These are phyloP conservation scores for Kodamaea kaohsiungensis DNA, from an alignment of 805 yeast genomes.

Conservation along the genomic window DNA sequence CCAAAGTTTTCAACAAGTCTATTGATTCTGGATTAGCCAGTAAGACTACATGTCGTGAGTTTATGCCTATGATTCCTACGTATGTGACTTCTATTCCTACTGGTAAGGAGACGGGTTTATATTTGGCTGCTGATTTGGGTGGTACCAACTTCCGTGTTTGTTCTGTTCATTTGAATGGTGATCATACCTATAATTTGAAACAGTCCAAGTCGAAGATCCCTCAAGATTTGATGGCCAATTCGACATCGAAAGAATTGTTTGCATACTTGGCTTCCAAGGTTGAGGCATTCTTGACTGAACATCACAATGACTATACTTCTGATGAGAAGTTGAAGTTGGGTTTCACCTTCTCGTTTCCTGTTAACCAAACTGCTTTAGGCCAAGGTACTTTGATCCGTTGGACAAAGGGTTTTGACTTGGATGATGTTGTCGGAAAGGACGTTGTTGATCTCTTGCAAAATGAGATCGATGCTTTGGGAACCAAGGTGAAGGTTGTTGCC, in stretches of 20 bases:
- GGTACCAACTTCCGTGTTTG: slow-evolving; percentile 97
- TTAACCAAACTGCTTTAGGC: slow-evolving; percentile 77
- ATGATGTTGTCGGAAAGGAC: slow-evolving; percentile 83
- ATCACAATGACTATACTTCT: slow-evolving; percentile 52
- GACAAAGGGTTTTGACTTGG: slow-evolving; percentile 93
- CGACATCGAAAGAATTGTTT: slow-evolving; percentile 66
- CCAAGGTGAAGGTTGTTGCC: slow-evolving; percentile 77
- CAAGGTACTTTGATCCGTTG: slow-evolving; percentile 85
- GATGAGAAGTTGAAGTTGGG: slow-evolving; percentile 64
- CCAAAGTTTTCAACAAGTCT: slow-evolving; percentile 56
- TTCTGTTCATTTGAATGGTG: slow-evolving; percentile 75
- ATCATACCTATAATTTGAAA: slow-evolving; percentile 72
- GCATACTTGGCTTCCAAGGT: slow-evolving; percentile 73
- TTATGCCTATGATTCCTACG: slow-evolving; percentile 88
- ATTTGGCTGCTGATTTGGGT: slow-evolving; percentile 90
- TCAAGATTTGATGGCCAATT: slow-evolving; percentile 66
- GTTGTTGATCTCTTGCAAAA: slow-evolving; percentile 72
- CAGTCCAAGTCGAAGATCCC: slow-evolving; percentile 84
- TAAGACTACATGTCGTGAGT: slow-evolving; percentile 41
- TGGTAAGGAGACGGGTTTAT: slow-evolving; percentile 82
- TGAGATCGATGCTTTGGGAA: slow-evolving; percentile 58
- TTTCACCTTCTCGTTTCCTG: slow-evolving; percentile 93
- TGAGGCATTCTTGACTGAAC: slow-evolving; percentile 59
- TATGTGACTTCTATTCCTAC: slow-evolving; percentile 82
- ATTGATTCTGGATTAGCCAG: slow-evolving; percentile 61